Evolutionary conservation across 345 rosid genomes (phyloP).

Genomic region (Melaleuca quinquenervia): DNA sequence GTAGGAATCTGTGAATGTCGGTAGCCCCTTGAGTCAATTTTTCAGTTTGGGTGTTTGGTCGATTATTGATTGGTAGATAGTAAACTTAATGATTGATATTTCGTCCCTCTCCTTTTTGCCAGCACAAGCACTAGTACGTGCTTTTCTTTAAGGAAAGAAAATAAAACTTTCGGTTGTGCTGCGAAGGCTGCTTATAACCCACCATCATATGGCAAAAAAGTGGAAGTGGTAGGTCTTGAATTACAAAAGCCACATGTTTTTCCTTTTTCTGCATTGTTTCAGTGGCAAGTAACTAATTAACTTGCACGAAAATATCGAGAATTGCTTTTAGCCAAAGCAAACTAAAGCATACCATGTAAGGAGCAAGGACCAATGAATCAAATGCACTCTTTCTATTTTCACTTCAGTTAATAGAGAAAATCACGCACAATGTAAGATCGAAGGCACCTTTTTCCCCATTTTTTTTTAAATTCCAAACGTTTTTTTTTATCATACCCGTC

Average conservation of each 20-base stretch:
- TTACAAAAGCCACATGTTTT: background rate
- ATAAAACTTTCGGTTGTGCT: background rate
- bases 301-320: background rate
- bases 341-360: background rate
- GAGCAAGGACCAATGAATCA: background rate
- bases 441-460: background rate
- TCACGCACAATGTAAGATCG: background rate
- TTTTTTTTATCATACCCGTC: background rate
- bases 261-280: background rate
- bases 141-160: constrained; percentile 4
- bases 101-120: background rate
- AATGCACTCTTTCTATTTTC: background rate
- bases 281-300: background rate
- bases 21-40: background rate
- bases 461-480: too few relatives aligned
- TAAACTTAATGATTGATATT: background rate
- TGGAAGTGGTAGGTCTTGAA: background rate
- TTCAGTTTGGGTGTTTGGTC: background rate
- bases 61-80: constrained; percentile 36
- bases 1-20: background rate
- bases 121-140: background rate
- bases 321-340: background rate
- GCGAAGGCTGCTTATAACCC: background rate
- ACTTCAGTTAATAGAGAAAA: background rate
- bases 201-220: background rate